A percentile compares a stretch with the other conserved stretches of the same genome.
phyloP scores from a whole-genome alignment of 2,329 filamentous ascomycete species.

The Sclerotinia minor region DNA sequence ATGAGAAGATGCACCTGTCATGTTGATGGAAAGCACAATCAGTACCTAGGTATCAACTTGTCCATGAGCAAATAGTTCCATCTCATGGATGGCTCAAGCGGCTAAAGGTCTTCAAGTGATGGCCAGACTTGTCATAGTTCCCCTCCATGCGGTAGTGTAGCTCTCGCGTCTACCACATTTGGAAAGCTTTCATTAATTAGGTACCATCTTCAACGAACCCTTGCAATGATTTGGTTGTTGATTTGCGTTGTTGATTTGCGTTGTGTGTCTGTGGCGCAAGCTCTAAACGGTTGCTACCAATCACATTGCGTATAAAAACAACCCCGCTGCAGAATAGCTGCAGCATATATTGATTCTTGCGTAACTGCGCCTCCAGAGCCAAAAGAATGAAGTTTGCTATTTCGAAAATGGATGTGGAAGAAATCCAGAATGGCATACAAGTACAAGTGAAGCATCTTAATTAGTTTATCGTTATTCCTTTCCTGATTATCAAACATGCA shows the following conservation, averaged over 20 bases:
- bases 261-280: slow-evolving; percentile 15
- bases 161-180: slow-evolving; percentile 10
- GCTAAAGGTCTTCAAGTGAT: slow-evolving; percentile 9
- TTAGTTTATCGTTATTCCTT: slow-evolving; percentile 17
- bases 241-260: slow-evolving; percentile 19
- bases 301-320: slow-evolving; percentile 23
- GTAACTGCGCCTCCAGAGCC: slow-evolving; percentile 15
- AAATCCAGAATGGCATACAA: neutral
- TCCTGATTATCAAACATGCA: slow-evolving; percentile 16
- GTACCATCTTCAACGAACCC: neutral
- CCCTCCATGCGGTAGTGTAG: slow-evolving; percentile 12
- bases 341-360: slow-evolving; percentile 24
- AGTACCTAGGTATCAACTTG: neutral
- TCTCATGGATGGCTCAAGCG: neutral
- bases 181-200: neutral
- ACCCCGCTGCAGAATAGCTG: slow-evolving; percentile 7
- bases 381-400: slow-evolving; percentile 9
- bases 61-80: neutral
- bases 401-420: neutral
- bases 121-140: neutral
- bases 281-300: neutral
- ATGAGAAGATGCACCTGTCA: neutral
- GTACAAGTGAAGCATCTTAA: neutral
- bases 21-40: neutral
- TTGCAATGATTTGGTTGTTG: neutral